A percentile compares a stretch with the other conserved stretches of the same genome.
These are phyloP conservation scores for Talaromyces pinophilus DNA, from an alignment of 2,329 filamentous ascomycete genomes.

Conservation along the genomic window DNA sequence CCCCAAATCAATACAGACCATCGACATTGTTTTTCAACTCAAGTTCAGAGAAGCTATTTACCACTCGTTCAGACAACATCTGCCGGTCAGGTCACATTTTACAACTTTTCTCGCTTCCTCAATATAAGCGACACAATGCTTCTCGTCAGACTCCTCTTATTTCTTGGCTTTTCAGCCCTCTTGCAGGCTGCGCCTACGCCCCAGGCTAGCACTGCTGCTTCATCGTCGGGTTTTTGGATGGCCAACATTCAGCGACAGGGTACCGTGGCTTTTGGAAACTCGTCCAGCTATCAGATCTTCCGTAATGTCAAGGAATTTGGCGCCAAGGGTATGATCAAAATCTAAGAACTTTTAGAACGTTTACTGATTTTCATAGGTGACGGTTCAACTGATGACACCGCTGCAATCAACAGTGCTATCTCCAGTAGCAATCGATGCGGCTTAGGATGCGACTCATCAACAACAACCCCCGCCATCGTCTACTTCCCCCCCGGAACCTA, in stretches of 20 bases:
- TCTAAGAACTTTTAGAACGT: not conserved
- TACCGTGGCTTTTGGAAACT: conserved; percentile 61
- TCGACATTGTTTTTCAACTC: not conserved
- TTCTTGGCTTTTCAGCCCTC: conserved; percentile 33
- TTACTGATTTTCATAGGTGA: conserved; percentile 52
- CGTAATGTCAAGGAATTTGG: conserved; percentile 77
- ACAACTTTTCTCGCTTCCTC: not conserved
- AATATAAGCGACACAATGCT: conserved; percentile 18
- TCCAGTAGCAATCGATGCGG: conserved; percentile 77
- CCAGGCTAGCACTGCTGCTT: conserved; percentile 24
- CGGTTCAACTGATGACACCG: conserved; percentile 77
- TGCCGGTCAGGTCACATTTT: conserved; percentile 21
- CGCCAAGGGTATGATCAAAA: conserved; percentile 62
- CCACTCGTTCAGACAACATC: conserved; percentile 15
- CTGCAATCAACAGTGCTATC: conserved; percentile 82
- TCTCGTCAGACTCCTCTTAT: conserved; percentile 34
- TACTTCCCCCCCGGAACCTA: conserved; percentile 93
- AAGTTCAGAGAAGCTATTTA: not conserved
- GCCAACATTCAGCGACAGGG: conserved; percentile 69
- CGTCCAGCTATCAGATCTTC: conserved; percentile 66
- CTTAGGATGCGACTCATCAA: conserved; percentile 76
- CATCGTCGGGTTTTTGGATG: conserved; percentile 67
- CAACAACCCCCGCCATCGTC: conserved; percentile 78
- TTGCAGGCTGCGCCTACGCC: conserved; percentile 37
- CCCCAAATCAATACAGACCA: not conserved